Percentiles rank a stretch among this genome's conserved stretches.
Conservation (phyloP, 768 basidiomycete species). For the Tylopilus intermedius region DNA sequence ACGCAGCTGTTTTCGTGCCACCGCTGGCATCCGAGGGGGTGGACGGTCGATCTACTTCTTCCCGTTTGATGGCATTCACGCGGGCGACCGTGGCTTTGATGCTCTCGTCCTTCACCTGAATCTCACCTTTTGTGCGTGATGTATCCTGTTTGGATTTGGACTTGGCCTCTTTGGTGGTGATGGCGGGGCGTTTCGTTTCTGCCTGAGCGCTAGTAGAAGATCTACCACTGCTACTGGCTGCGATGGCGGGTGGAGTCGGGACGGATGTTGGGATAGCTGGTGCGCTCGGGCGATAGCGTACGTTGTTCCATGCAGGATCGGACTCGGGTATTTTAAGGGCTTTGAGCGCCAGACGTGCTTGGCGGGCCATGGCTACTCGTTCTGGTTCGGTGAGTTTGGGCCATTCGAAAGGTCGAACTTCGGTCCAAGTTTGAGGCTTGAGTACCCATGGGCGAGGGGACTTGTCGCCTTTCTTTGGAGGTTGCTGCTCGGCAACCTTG, state of each 20-base stretch:
- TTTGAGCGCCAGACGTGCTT: slow-evolving; percentile 46
- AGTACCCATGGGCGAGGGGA: slow-evolving; percentile 47
- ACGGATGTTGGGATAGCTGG: slow-evolving; percentile 11
- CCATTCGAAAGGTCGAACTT: slow-evolving; percentile 68
- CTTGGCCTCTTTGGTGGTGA: slow-evolving; percentile 44
- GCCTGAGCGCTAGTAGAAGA: slow-evolving; percentile 25
- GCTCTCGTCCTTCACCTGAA: slow-evolving; percentile 36
- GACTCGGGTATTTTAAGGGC: slow-evolving; percentile 51
- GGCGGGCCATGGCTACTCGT: slow-evolving; percentile 45
- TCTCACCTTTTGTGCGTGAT: slow-evolving; percentile 33
- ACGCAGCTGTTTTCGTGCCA: slow-evolving; percentile 17
- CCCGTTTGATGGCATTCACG: slow-evolving; percentile 28
- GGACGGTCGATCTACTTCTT: slow-evolving; percentile 19
- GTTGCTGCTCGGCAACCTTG: slow-evolving; percentile 49
- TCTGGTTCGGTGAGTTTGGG: slow-evolving; percentile 44
- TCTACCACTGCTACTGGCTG: slow-evolving; percentile 16
- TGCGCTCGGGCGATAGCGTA: slow-evolving; percentile 31
- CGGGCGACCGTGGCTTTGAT: slow-evolving; percentile 28
- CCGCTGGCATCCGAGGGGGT: slow-evolving; percentile 16
- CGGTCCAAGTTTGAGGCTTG: slow-evolving; percentile 55
- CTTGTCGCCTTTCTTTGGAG: slow-evolving; percentile 33
- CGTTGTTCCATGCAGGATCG: slow-evolving; percentile 61
- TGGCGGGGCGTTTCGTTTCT: slow-evolving; percentile 41
- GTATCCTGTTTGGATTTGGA: slow-evolving; percentile 31
- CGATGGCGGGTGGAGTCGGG: slow-evolving; percentile 15